A percentile compares a stretch with the other conserved stretches of the same genome.
phyloP scores from a whole-genome alignment of 2,329 filamentous ascomycete genomes.

The Seiridium unicorne region DNA sequence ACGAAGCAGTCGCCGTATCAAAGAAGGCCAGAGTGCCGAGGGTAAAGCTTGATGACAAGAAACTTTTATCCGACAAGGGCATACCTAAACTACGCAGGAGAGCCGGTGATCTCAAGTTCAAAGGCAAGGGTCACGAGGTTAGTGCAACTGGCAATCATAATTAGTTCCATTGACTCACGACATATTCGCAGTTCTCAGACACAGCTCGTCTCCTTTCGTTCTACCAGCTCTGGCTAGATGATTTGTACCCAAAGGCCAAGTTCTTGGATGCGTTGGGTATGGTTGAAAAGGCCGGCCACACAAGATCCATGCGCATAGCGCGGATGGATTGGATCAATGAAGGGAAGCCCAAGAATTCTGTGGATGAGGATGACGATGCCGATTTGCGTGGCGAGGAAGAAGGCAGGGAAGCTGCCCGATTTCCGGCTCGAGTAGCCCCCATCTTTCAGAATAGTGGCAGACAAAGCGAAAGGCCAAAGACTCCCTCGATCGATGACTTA shows the following conservation, averaged over 20 bases:
- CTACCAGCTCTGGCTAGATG: slow-evolving; percentile 96
- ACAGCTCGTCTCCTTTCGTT: slow-evolving; percentile 78
- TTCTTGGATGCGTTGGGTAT: slow-evolving; percentile 87
- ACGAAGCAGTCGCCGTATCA: slow-evolving; percentile 79
- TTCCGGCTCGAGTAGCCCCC: slow-evolving; percentile 32
- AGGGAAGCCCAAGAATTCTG: slow-evolving; percentile 50
- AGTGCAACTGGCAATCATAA: slow-evolving; percentile 1
- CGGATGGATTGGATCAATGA: slow-evolving; percentile 84
- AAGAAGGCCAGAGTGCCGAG: slow-evolving; percentile 71
- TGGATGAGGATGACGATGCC: slow-evolving; percentile 31
- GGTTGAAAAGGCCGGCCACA: slow-evolving; percentile 91
- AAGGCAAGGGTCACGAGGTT: slow-evolving; percentile 93
- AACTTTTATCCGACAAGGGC: slow-evolving; percentile 78
- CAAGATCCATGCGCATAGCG: slow-evolving; percentile 71
- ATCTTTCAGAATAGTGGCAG: slow-evolving; percentile 32
- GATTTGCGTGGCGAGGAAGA: slow-evolving; percentile 22
- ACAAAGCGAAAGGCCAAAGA: slow-evolving; percentile 25
- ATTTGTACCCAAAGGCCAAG: slow-evolving; percentile 90
- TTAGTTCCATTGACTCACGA: background rate
- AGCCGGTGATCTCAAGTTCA: slow-evolving; percentile 72
- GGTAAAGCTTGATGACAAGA: slow-evolving; percentile 85
- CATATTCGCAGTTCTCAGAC: slow-evolving; percentile 69
- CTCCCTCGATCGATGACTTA: slow-evolving; percentile 33
- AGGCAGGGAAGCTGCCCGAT: slow-evolving; percentile 25
- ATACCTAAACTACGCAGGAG: slow-evolving; percentile 78